These are phyloP conservation scores for Hypoxylon crocopeplum DNA, from an alignment of 495 filamentous ascomycete species.

Conservation along the genomic window DNA sequence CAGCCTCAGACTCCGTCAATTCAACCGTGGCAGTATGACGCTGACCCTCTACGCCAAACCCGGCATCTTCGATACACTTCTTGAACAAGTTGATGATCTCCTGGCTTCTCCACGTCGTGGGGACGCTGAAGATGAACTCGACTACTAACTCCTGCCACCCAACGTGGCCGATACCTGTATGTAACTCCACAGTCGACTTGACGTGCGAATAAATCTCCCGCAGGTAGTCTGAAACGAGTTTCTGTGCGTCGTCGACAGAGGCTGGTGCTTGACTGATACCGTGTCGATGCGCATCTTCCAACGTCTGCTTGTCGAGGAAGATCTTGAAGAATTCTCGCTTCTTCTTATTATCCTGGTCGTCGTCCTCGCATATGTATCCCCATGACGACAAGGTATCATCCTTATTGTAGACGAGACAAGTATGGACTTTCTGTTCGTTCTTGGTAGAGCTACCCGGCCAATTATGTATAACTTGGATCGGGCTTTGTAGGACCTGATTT, in stretches of 20 bases:
- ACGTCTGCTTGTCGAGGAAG: conserved; percentile 55
- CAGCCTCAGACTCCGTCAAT: conserved; percentile 74
- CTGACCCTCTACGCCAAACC: conserved; percentile 54
- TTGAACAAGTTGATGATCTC: conserved; percentile 64
- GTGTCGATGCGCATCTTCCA: conserved; percentile 45
- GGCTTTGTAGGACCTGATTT: conserved; percentile 43
- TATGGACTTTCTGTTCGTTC: conserved; percentile 66
- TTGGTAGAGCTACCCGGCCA: conserved; percentile 63
- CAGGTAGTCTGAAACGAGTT: conserved; percentile 63
- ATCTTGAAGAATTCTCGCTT: conserved; percentile 67
- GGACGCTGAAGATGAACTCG: conserved; percentile 72
- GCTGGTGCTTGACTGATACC: conserved; percentile 40
- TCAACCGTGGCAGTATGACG: conserved; percentile 62
- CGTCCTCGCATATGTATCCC: conserved; percentile 64
- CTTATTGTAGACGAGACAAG: conserved; percentile 58
- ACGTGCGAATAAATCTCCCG: conserved; percentile 62
- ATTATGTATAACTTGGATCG: conserved; percentile 62
- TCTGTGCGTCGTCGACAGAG: conserved; percentile 55
- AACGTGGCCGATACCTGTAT: conserved; percentile 43
- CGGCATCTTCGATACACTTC: conserved; percentile 55
- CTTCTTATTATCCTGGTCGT: conserved; percentile 43
- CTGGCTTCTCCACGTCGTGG: conserved; percentile 69
- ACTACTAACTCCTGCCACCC: conserved; percentile 58
- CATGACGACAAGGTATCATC: conserved; percentile 54
- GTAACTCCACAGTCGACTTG: conserved; percentile 52